Conservation (phyloP, 495 filamentous ascomycete species). For the Xylaria telfairii region DNA sequence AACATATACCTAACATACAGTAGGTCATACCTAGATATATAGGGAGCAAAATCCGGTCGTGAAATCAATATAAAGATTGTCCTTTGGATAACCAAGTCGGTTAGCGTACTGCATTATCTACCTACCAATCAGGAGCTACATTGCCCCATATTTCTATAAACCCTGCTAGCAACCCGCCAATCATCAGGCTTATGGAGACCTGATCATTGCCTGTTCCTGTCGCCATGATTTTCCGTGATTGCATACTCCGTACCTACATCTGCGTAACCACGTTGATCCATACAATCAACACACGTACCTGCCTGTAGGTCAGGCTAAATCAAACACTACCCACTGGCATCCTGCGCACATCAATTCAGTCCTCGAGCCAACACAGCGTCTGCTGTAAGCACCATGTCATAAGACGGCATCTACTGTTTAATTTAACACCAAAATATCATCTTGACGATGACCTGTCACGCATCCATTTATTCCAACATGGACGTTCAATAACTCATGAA, state of each 20-base stretch:
- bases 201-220: slow-evolving; percentile 21
- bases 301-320: not conserved
- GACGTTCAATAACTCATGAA: not conserved
- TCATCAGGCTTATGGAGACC: slow-evolving; percentile 2
- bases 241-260: too few species aligned
- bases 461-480: not conserved
- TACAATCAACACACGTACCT: not conserved
- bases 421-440: not conserved
- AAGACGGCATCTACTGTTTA: not conserved
- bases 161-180: not conserved
- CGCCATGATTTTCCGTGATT: not conserved
- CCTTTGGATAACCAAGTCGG: not conserved
- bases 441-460: too few species aligned
- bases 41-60: not conserved
- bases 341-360: not conserved
- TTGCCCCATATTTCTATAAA: not conserved
- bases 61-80: not conserved
- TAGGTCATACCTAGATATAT: too few species aligned
- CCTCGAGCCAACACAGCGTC: not conserved
- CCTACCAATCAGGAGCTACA: not conserved
- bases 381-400: not conserved
- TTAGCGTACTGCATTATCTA: not conserved
- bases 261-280: slow-evolving; percentile 30
- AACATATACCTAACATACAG: too few species aligned
- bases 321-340: not conserved